phyloP scores from a whole-genome alignment of 768 basidiomycete genomes.

The Neoboletus magnificus region DNA sequence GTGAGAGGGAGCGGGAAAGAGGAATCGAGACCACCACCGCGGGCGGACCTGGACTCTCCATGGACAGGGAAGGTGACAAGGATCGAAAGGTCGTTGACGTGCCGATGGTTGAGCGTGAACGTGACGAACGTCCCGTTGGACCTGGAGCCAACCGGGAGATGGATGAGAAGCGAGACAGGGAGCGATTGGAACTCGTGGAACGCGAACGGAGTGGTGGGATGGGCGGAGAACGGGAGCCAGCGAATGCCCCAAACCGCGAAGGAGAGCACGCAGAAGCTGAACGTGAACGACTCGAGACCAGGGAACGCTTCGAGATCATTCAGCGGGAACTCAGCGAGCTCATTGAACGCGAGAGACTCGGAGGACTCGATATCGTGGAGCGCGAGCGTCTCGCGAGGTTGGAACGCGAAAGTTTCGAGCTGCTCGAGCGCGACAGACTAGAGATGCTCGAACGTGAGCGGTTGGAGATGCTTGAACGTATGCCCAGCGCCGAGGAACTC shows the following conservation, averaged over 20 bases:
- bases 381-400: conserved; percentile 28
- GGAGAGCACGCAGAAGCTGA: conserved; percentile 22
- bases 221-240: conserved; percentile 19
- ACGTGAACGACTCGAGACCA: conserved; percentile 25
- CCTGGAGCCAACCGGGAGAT: conserved; percentile 21
- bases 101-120: conserved; percentile 17
- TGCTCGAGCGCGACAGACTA: conserved; percentile 29
- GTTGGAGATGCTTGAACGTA: conserved; percentile 30
- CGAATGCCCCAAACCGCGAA: conserved; percentile 14
- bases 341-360: conserved; percentile 29
- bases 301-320: conserved; percentile 29
- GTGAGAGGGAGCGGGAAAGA: conserved; percentile 33
- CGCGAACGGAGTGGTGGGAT: conserved; percentile 15
- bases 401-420: conserved; percentile 30
- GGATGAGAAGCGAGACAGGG: conserved; percentile 27
- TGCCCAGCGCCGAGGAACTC: conserved; percentile 33
- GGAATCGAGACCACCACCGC: conserved; percentile 17
- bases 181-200: conserved; percentile 23
- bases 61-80: conserved; percentile 26
- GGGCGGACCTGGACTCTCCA: conserved; percentile 7
- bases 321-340: conserved; percentile 34
- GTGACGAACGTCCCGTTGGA: conserved; percentile 21
- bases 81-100: conserved; percentile 18
- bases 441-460: conserved; percentile 32
- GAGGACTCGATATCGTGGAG: conserved; percentile 26